These are phyloP conservation scores for Lanmaoa rubissima DNA, from an alignment of 768 basidiomycete species.

Conservation along the genomic window DNA sequence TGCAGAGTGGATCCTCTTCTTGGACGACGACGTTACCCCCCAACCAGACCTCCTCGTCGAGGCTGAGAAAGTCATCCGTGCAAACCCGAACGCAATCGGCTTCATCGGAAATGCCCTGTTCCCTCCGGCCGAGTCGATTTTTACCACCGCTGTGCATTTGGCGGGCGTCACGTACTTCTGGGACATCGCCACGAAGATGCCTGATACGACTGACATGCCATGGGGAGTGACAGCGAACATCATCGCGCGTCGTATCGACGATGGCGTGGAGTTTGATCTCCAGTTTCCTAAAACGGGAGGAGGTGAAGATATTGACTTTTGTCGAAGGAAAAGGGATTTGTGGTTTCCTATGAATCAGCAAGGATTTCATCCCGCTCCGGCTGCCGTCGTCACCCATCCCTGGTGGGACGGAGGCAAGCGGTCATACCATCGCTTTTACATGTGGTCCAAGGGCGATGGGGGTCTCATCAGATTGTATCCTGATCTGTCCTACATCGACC, in stretches of 20 bases:
- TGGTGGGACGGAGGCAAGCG: conserved; percentile 51
- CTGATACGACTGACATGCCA: conserved; percentile 42
- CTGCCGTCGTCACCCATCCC: conserved; percentile 52
- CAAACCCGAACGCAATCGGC: conserved; percentile 46
- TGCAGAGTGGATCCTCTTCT: conserved; percentile 56
- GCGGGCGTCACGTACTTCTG: conserved; percentile 61
- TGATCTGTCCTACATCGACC: conserved; percentile 43
- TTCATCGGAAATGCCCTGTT: conserved; percentile 55
- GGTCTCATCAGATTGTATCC: conserved; percentile 49
- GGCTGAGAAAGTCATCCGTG: conserved; percentile 46
- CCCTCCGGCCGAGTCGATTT: conserved; percentile 46
- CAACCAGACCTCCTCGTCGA: conserved; percentile 41
- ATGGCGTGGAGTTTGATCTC: conserved; percentile 45
- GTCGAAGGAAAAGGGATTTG: conserved; percentile 43
- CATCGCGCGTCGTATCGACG: conserved; percentile 44
- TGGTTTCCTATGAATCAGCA: conserved; percentile 34
- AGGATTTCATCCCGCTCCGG: conserved; percentile 49
- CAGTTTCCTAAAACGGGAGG: conserved; percentile 62
- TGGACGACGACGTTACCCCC: conserved; percentile 59
- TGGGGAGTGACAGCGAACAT: conserved; percentile 67
- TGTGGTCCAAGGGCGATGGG: conserved; percentile 60
- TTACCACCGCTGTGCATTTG: conserved; percentile 53
- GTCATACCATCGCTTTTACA: conserved; percentile 53
- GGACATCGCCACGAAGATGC: conserved; percentile 54
- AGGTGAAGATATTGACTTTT: conserved; percentile 63